phyloP scores from a whole-genome alignment of 1,284 basidiomycete species.

The Ceratobasidium sp. region DNA sequence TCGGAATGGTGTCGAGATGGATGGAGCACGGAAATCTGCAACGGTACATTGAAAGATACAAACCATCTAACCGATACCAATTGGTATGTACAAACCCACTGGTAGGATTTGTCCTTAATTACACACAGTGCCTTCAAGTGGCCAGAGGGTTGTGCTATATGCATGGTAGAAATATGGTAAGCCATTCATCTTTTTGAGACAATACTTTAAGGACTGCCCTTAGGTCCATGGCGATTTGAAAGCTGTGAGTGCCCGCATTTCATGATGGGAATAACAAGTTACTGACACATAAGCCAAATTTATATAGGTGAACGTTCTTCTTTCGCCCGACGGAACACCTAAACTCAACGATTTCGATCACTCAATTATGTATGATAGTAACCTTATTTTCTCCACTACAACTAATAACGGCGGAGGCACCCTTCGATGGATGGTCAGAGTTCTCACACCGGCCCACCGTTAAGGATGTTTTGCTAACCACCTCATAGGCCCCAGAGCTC shows the following conservation, averaged over 20 bases:
- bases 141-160: background rate
- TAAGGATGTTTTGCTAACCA: background rate
- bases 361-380: background rate
- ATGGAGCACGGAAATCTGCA: slow-evolving; percentile 2
- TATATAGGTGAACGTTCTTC: background rate
- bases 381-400: background rate
- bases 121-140: background rate
- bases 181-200: background rate
- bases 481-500: background rate
- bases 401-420: slow-evolving; percentile 4
- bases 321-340: background rate
- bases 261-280: background rate
- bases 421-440: slow-evolving; percentile 1
- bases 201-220: background rate
- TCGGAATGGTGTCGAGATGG: slow-evolving; percentile 3
- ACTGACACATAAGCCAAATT: background rate
- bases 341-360: slow-evolving; percentile 1
- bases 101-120: background rate
- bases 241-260: background rate
- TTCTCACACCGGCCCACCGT: background rate
- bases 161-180: background rate
- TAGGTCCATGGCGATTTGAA: slow-evolving; percentile 8
- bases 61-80: background rate
- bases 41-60: background rate
- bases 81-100: background rate